phyloP scores from a whole-genome alignment of 2,329 filamentous ascomycete genomes.

The Elsinoe batatas region DNA sequence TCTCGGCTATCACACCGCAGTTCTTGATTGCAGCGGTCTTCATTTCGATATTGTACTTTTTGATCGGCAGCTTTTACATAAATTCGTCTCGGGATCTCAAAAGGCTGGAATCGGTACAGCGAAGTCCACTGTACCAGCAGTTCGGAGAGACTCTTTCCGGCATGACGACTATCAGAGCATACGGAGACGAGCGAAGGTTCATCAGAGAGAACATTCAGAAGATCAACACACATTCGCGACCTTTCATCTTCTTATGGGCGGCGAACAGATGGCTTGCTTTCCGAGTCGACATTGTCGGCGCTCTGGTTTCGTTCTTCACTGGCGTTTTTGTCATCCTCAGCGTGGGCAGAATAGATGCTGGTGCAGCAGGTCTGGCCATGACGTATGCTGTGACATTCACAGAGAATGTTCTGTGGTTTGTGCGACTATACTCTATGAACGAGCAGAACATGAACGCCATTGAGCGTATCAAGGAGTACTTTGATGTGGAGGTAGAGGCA shows the following conservation, averaged over 20 bases:
- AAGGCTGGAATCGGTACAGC: conserved; percentile 83
- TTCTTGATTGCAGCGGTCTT: conserved; percentile 82
- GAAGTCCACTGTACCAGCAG: conserved; percentile 93
- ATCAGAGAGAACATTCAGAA: conserved; percentile 79
- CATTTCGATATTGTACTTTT: conserved; percentile 72
- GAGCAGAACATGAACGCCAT: conserved; percentile 99
- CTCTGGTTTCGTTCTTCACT: conserved; percentile 86
- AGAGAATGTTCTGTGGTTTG: conserved; percentile 93
- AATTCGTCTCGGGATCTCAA: conserved; percentile 91
- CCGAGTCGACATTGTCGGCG: conserved; percentile 80
- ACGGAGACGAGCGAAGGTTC: conserved; percentile 87
- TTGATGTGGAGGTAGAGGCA: conserved; percentile 93
- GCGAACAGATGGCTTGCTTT: conserved; percentile 95
- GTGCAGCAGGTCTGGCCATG: conserved; percentile 83
- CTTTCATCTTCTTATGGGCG: conserved; percentile 94
- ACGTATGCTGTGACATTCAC: conserved; percentile 96
- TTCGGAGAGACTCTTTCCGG: conserved; percentile 93
- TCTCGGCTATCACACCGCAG: conserved; percentile 77
- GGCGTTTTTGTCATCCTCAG: conserved; percentile 83
- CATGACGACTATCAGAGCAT: conserved; percentile 93
- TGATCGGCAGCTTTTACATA: conserved; percentile 80
- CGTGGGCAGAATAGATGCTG: conserved; percentile 74
- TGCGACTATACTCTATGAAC: conserved; percentile 85
- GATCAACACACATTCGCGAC: conserved; percentile 84
- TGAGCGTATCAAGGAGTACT: conserved; percentile 92